phyloP scores from a whole-genome alignment of 768 basidiomycete species.

The Pisolithus tinctorius region DNA sequence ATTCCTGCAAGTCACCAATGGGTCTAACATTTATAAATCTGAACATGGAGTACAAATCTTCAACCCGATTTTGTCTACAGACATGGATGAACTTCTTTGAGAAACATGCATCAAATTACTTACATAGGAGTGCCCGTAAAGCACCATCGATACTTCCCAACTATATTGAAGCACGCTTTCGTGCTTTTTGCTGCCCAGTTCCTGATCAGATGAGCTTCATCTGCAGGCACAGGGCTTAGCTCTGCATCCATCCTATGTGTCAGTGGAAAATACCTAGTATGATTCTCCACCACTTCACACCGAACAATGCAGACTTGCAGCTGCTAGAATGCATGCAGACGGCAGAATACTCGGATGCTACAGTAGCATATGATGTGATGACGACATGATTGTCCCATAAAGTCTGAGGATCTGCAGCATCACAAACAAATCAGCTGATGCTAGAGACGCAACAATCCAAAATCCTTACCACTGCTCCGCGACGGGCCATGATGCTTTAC shows the following conservation, averaged over 20 bases:
- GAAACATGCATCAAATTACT: background rate
- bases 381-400: background rate
- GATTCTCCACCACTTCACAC: background rate
- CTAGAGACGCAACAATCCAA: background rate
- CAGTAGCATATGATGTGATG: background rate
- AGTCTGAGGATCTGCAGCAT: background rate
- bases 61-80: background rate
- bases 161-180: background rate
- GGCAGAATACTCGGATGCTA: background rate
- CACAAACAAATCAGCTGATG: background rate
- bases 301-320: background rate
- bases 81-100: background rate
- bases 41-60: background rate
- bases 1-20: background rate
- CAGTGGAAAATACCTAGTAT: background rate
- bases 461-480: background rate
- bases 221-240: background rate
- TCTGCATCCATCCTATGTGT: background rate
- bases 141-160: background rate
- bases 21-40: background rate
- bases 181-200: background rate
- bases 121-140: background rate
- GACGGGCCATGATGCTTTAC: background rate
- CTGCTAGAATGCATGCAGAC: background rate
- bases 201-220: background rate